Conservation (phyloP, 2,329 filamentous ascomycete species). For the Penicillium sp. region DNA sequence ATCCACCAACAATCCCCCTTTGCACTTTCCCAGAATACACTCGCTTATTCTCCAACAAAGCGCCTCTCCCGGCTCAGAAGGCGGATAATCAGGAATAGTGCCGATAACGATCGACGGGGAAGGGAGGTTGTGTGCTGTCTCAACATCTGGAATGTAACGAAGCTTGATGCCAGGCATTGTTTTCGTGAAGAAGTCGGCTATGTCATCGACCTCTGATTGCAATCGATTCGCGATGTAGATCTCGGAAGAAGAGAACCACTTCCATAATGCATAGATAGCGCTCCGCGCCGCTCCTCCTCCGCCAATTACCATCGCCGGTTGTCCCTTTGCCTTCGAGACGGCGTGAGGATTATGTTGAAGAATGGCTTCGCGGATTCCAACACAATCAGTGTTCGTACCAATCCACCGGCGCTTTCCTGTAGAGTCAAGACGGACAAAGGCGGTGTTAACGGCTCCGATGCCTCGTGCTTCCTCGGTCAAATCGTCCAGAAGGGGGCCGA, state of each 20-base stretch:
- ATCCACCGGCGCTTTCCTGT: conserved; percentile 44
- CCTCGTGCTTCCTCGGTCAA: conserved; percentile 59
- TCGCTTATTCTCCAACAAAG: conserved; percentile 5
- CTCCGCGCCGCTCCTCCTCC: conserved; percentile 22
- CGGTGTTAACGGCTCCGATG: conserved; percentile 22
- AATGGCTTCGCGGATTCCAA: conserved; percentile 64
- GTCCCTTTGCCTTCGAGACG: not conserved
- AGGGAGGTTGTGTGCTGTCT: not conserved
- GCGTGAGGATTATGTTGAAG: conserved; percentile 4
- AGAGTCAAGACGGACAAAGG: conserved; percentile 48
- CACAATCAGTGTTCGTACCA: conserved; percentile 75
- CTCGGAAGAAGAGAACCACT: conserved; percentile 18
- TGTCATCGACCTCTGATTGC: conserved; percentile 19
- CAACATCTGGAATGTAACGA: not conserved
- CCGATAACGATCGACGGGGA: conserved; percentile 20
- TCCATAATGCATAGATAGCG: conserved; percentile 23
- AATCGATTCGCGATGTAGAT: conserved; percentile 25
- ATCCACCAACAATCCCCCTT: conserved; percentile 22
- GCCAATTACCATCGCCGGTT: conserved; percentile 20
- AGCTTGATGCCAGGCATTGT: conserved; percentile 7
- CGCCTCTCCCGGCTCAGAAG: conserved; percentile 16
- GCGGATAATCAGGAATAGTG: conserved; percentile 21
- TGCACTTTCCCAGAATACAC: not conserved
- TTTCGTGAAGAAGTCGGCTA: conserved; percentile 13
- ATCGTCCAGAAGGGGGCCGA: conserved; percentile 68